phyloP scores from a whole-genome alignment of 768 basidiomycete species.

The Leucosporidium creatinivorum region DNA sequence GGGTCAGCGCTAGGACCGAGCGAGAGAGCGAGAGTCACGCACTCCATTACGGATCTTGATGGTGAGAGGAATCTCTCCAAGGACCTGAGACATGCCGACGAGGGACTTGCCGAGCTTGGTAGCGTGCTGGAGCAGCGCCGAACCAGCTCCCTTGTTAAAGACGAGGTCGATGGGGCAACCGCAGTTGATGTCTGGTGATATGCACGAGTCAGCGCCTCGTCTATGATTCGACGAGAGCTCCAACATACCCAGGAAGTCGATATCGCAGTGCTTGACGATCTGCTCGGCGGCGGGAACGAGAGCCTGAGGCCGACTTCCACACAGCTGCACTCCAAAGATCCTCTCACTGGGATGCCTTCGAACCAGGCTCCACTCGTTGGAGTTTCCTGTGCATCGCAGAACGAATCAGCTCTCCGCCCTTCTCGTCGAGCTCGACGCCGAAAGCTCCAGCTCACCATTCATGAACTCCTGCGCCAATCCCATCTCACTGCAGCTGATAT shows the following conservation, averaged over 20 bases:
- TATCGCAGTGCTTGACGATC: constrained; percentile 59
- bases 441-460: constrained; percentile 45
- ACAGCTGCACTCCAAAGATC: constrained; percentile 85
- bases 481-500: constrained; percentile 90
- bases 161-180: constrained; percentile 97
- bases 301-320: constrained; percentile 73
- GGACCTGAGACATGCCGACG: constrained; percentile 79
- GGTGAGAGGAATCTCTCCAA: constrained; percentile 85
- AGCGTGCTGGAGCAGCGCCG: constrained; percentile 62
- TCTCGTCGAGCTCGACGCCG: too few species aligned
- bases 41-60: constrained; percentile 89
- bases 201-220: neutral
- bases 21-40: neutral
- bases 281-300: constrained; percentile 74
- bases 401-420: too few species aligned
- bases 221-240: too few species aligned
- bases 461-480: constrained; percentile 87
- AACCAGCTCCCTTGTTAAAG: constrained; percentile 52
- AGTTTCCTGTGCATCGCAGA: constrained; percentile 48
- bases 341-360: constrained; percentile 67
- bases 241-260: constrained; percentile 35
- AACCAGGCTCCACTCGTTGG: constrained; percentile 91
- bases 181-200: constrained; percentile 64
- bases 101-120: constrained; percentile 78
- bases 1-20: constrained; percentile 44